Conservation (phyloP, 768 basidiomycete species). For the Rickenella mellea region DNA sequence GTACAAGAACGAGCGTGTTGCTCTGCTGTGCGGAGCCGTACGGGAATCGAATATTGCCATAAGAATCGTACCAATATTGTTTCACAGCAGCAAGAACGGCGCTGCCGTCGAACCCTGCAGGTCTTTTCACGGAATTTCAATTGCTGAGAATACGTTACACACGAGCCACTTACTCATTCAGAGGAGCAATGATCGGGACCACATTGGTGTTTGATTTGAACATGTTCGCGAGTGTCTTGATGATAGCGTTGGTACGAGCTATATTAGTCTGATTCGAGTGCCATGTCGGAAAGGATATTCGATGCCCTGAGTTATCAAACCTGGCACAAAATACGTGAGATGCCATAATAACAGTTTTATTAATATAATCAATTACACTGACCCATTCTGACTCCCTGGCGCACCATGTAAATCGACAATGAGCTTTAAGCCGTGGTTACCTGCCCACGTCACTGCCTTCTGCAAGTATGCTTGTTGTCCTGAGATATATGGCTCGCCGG, state of each 20-base stretch:
- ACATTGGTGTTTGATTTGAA: constrained; percentile 43
- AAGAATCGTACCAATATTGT: constrained; percentile 66
- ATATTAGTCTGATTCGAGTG: constrained; percentile 58
- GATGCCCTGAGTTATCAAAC: constrained; percentile 77
- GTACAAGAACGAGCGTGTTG: constrained; percentile 57
- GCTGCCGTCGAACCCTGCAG: constrained; percentile 56
- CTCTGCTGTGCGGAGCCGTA: constrained; percentile 32
- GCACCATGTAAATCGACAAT: constrained; percentile 76
- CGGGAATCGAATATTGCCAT: constrained; percentile 25
- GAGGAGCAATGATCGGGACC: constrained; percentile 60
- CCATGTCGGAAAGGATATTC: constrained; percentile 54
- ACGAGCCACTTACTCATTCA: constrained; percentile 58
- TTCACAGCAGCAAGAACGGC: constrained; percentile 38
- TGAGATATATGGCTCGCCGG: constrained; percentile 70
- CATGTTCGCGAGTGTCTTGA: constrained; percentile 51
- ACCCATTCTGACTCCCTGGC: constrained; percentile 83
- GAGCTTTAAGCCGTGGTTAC: constrained; percentile 61
- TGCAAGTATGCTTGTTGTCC: constrained; percentile 65
- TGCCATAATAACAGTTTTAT: background rate
- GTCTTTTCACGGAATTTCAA: constrained; percentile 32
- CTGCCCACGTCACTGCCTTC: constrained; percentile 65
- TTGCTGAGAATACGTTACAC: background rate
- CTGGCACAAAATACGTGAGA: constrained; percentile 34
- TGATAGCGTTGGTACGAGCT: constrained; percentile 54
- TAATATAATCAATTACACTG: constrained; percentile 10